Evolutionary conservation across 768 basidiomycete species (phyloP), one percentile per base, ranked within the genome.

Genomic region (Candolleomyces aberdarensis): DNA sequence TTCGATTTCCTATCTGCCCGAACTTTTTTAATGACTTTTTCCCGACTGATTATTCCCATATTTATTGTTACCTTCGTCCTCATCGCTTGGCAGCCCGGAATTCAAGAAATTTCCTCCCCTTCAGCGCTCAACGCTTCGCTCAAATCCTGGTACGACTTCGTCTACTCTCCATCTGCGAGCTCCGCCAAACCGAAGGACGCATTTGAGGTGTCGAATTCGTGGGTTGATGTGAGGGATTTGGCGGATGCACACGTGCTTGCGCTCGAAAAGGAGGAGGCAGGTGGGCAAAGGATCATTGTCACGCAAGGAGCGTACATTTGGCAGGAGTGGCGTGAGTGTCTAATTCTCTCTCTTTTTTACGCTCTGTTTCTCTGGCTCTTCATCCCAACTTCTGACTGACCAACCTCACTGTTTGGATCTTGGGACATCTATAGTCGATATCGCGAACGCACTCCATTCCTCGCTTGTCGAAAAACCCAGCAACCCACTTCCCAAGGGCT

Each of bases 251-350:
- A 89, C 67, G 76, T 77, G 0, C 69, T 74, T 5, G 84, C 85
- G 5, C 69, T 91, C 20, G 76, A 78, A 57, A 80, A 76, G 54
- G 74, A 78, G 31, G 78, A 74, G 1, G 87, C 86, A 0, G 81
- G 79, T 3, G 83, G 83, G 1, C 76, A 89, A 58, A 75, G 89
- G 39, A 80, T 89, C 66, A 78, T 89, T 65, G 63, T 83, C 44
- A 71, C 70, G 19, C 72, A 69, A 3, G 77, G 79, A 71, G 43
- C 67, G 8, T 72, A 56, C 57, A 62, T 65, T 19, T 76, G 74
- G 74, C 75, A 78, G 55, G 74, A 77, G 15, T 77, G 73, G 73
- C 31, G 72, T 75, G 66, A 53, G 74, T 68, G 9, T 32, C 32
- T 5, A 5, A 9, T 9, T 9, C 32, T 32, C 9, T 9, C 9